phyloP scores from a whole-genome alignment of 2,329 filamentous ascomycete genomes.

The Colletotrichum shisoi region DNA sequence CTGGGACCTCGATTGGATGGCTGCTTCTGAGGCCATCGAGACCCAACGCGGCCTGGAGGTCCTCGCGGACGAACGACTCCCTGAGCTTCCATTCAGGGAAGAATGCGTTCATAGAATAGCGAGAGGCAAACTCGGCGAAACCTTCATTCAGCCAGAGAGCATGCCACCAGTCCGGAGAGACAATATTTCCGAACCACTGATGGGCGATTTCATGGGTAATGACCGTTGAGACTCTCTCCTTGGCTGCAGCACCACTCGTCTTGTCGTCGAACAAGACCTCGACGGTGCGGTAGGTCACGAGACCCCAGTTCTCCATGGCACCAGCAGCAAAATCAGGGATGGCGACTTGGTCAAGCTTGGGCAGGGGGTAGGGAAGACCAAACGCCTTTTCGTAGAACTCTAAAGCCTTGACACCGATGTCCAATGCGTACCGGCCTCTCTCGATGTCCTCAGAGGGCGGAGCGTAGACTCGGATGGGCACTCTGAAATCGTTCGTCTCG shows the following conservation, averaged over 20 bases:
- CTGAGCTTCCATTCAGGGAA: conserved; percentile 99
- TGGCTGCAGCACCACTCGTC: conserved; percentile 84
- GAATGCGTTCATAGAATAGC: conserved; percentile 88
- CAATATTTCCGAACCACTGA: conserved; percentile 97
- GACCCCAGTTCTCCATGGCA: conserved; percentile 93
- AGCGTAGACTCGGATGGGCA: conserved; percentile 93
- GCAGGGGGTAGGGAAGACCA: conserved; percentile 82
- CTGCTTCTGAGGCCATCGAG: conserved; percentile 93
- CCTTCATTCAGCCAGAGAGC: conserved; percentile 96
- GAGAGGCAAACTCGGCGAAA: conserved; percentile 65
- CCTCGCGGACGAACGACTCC: conserved; percentile 94
- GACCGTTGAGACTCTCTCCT: conserved; percentile 92
- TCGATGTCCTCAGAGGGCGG: conserved; percentile 90
- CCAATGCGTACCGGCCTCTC: conserved; percentile 87
- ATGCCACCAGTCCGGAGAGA: conserved; percentile 99
- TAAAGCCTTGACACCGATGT: conserved; percentile 87
- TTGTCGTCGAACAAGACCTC: conserved; percentile 92
- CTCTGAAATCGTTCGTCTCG: conserved; percentile 88
- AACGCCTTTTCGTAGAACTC: conserved; percentile 97
- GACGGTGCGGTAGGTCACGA: conserved; percentile 93
- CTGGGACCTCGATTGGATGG: conserved; percentile 94
- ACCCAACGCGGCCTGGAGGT: conserved; percentile 83
- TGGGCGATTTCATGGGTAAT: conserved; percentile 97
- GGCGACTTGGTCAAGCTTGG: conserved; percentile 96
- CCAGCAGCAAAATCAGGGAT: conserved; percentile 95